These are phyloP conservation scores for Cystobasidium sp. DNA, from an alignment of 1,284 basidiomycete genomes.

Conservation along the genomic window DNA sequence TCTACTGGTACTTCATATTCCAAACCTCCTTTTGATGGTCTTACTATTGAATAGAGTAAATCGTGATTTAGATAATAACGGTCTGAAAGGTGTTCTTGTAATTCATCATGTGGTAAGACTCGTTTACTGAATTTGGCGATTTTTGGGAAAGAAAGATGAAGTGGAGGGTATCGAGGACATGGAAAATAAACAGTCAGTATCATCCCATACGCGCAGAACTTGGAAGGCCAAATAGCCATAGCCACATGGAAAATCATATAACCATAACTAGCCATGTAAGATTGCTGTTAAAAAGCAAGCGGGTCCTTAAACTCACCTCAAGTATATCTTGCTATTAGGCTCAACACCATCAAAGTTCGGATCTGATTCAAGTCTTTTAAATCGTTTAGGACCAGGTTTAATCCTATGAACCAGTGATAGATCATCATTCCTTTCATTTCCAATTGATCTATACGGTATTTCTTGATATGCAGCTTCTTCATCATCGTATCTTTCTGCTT, in stretches of 20 bases:
- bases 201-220: constrained; percentile 4
- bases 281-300: not conserved
- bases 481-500: not conserved
- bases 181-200: not conserved
- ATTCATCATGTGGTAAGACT: constrained; percentile 70
- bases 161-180: not conserved
- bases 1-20: constrained; percentile 87
- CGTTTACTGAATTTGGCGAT: constrained; percentile 65
- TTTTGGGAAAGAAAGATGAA: too few species aligned
- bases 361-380: constrained; percentile 67
- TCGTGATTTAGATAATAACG: constrained; percentile 87
- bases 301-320: constrained; percentile 67
- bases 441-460: not conserved
- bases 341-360: constrained; percentile 75
- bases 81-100: constrained; percentile 80
- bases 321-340: constrained; percentile 82
- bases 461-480: not conserved
- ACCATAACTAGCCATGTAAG: not conserved
- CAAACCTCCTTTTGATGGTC: constrained; percentile 74
- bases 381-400: constrained; percentile 72
- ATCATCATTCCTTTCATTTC: constrained; percentile 38
- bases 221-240: not conserved
- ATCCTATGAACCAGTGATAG: constrained; percentile 72
- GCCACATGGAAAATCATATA: not conserved
- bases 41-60: constrained; percentile 80